A percentile compares a stretch with the other conserved stretches of the same genome.
Conservation (phyloP, 768 basidiomycete genomes). For the Cubamyces sp. region DNA sequence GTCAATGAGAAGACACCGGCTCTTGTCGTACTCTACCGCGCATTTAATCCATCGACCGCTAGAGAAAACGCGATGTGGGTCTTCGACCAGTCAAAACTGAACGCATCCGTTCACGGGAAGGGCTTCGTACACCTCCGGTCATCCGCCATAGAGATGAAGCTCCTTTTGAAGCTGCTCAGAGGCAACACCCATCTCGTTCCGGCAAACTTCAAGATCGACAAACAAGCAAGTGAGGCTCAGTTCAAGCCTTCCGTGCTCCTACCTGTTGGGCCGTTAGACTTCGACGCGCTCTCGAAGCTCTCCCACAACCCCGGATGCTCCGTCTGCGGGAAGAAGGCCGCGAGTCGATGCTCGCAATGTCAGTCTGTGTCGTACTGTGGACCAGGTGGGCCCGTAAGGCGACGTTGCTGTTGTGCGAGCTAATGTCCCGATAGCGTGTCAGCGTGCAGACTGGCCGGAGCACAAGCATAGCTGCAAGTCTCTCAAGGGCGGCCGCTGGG, state of each 20-base stretch:
- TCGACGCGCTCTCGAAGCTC: conserved; percentile 41
- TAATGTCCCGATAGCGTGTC: too few species aligned
- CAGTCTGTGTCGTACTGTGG: conserved; percentile 42
- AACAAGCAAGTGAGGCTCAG: conserved; percentile 30
- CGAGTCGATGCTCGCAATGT: conserved; percentile 42
- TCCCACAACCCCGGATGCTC: conserved; percentile 41
- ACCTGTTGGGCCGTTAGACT: conserved; percentile 41
- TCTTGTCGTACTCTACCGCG: conserved; percentile 18
- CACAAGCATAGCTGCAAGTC: conserved; percentile 44
- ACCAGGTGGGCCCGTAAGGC: conserved; percentile 37
- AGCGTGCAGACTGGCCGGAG: conserved; percentile 41
- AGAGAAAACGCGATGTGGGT: background rate
- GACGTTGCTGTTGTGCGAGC: too few species aligned
- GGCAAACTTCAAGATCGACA: conserved; percentile 30
- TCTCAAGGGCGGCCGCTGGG: conserved; percentile 45
- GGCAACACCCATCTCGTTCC: conserved; percentile 38
- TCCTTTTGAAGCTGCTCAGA: conserved; percentile 37
- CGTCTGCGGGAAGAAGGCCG: conserved; percentile 42
- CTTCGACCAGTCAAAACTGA: background rate
- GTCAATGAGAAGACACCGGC: conserved; percentile 15
- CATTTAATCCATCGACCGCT: background rate
- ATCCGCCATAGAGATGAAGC: conserved; percentile 37
- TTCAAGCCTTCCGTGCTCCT: conserved; percentile 41
- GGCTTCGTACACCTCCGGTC: conserved; percentile 1
- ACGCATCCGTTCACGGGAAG: background rate